Base-by-base conservation (phyloP, 192 early-diverging fungal species). In the Glomus cerebriforme region DNA sequence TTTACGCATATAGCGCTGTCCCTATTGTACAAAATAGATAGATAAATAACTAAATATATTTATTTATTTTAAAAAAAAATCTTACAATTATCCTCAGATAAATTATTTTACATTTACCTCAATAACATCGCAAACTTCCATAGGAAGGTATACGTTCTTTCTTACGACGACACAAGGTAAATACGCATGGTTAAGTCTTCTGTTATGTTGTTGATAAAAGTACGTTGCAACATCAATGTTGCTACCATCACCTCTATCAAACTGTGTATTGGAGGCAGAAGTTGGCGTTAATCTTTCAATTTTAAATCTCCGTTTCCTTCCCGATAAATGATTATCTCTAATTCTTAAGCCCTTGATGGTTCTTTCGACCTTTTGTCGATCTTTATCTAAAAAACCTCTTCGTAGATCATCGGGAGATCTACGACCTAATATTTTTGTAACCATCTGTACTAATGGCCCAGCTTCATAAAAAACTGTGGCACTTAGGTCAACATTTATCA, bases 121-220 rank as follows among this genome's bases (percentile, higher is more conserved):
- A 26, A 92, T 83, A 49, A 99, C 87, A 32, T 89, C 87, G 84
- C 96, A 97, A 58, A 98, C 88, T 86, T 99, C 97, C 87, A 99
- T 92, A 37, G 97, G 97, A 47, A 99, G 83, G 66, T 90, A 89
- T 22, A 88, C 79, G 64, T 89, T 88, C 59, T 89, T 90, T 24
- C 88, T 83, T 37, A 95, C 93, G n/a, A 93, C 90, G 29, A 95
- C 86, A 29, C 92, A 92, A 13, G 96, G 97, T 77, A 98, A 83
- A 79, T 91, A 90, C 7, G 96, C 92, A 70, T 91, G 96, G 63
- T 82, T 80, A 32, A 98, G 84, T 47, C 86, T 85, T 43, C 86
- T 84, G 81, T 89, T 88, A 82, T 97, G 96, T 27, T 90, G 91
- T 54, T 86, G 79, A 60, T 82, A 62, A 69, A 96, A 99, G 79